Base-by-base conservation (phyloP, 208 protist genomes). In the Leishmania guyanensis region DNA sequence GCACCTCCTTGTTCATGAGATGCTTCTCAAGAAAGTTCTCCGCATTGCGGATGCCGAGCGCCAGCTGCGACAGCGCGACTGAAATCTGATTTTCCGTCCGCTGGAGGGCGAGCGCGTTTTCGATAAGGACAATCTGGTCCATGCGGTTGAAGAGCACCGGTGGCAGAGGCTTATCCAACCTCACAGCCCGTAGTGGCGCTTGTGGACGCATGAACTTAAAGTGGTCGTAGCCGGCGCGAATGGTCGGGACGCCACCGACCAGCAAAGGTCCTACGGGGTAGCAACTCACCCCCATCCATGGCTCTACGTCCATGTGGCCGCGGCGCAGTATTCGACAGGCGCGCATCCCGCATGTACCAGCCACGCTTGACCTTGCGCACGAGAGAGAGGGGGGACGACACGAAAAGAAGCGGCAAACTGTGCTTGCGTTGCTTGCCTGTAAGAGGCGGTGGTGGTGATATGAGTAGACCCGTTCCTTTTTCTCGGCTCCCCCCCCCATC, bases 11-110 rank as follows among this genome's bases (percentile, higher is more conserved):
- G 72, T 93, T 71, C 80, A 98, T 78, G 17, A 98, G 85, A 79
- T 97, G 92, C 51, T 93, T 92, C 77, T 94, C 88, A 10, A 98
- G 66, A 80, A 97, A 98, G 73, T 96, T 86, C 17, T 98, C 93
- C 0, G 93, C 95, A 79, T 96, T 98, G 60, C 93, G 95, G 48
- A 97, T 90, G 36, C 93, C 92, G 54, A 96, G 80, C 17, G 92
- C 54, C 12, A 98, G 88, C 80, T 98, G 95, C 12, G 95, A 95
- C 29, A 98, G 91, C 62, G 92, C 93, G 39, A 94, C 92, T 26
- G 92, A 90, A 14, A 98, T 87, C 76, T 98, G 95, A 48, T 93
- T 88, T 84, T 98, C 92, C 58, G 91, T 88, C 12, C 95, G 92
- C 81, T 92, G 92, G 68, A 97, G 77, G 17, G 91, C 95, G 56